These are phyloP conservation scores for Talaromyces albobiverticillius DNA, from an alignment of 2,329 filamentous ascomycete species.

Conservation along the genomic window DNA sequence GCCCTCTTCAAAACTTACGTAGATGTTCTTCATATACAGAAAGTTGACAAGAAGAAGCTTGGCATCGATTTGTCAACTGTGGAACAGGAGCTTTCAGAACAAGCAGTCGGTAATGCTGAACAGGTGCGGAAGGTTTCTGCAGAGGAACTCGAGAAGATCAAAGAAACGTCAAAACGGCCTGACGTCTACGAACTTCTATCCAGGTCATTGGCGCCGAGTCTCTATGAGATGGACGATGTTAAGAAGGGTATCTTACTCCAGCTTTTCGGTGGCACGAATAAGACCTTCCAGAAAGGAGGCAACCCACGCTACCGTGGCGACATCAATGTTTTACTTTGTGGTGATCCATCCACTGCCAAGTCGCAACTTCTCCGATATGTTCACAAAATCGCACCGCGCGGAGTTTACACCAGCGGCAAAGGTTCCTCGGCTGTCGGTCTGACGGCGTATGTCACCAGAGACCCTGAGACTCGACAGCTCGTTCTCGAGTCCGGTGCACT, in stretches of 20 bases:
- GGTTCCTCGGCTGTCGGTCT: constrained; percentile 73
- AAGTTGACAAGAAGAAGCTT: constrained; percentile 91
- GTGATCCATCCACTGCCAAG: constrained; percentile 94
- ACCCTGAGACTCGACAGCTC: constrained; percentile 69
- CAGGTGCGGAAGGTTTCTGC: constrained; percentile 78
- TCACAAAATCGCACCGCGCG: constrained; percentile 93
- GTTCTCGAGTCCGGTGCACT: constrained; percentile 73
- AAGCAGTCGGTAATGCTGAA: constrained; percentile 68
- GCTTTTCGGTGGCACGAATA: constrained; percentile 96
- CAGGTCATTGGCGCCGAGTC: constrained; percentile 85
- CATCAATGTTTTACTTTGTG: constrained; percentile 94
- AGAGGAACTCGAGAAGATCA: constrained; percentile 89
- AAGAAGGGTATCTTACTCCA: constrained; percentile 98
- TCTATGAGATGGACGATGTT: constrained; percentile 97
- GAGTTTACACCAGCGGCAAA: constrained; percentile 74
- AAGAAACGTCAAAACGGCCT: constrained; percentile 69
- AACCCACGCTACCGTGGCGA: constrained; percentile 95
- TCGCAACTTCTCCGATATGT: constrained; percentile 93
- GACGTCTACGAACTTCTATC: constrained; percentile 93
- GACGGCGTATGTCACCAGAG: constrained; percentile 73
- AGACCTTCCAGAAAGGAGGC: constrained; percentile 93
- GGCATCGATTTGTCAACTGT: constrained; percentile 88
- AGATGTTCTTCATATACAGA: constrained; percentile 92
- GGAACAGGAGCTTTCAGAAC: constrained; percentile 74
- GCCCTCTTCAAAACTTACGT: constrained; percentile 98